Evolutionary conservation across 495 filamentous ascomycete species (phyloP).

Genomic region (Talaromyces wortmannii): DNA sequence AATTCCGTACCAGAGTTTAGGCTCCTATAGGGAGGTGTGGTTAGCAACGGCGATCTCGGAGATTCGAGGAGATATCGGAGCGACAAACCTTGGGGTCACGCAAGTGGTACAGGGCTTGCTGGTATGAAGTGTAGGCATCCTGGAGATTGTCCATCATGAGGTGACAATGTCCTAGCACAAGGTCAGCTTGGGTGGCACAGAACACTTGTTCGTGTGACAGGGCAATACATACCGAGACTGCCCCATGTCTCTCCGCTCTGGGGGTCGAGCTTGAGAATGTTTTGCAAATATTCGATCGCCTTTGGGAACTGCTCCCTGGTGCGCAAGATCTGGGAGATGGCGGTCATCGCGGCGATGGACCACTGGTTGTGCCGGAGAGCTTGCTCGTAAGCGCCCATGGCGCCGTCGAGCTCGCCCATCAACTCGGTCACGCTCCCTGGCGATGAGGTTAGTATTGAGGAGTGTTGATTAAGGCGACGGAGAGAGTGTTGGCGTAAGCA

Average conservation of each 20-base stretch:
- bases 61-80: not conserved
- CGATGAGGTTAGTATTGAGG: not conserved
- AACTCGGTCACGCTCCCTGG: constrained; percentile 80
- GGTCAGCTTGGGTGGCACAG: constrained; percentile 7
- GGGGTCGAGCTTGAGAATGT: constrained; percentile 81
- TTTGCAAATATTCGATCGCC: constrained; percentile 87
- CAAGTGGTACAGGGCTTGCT: constrained; percentile 89
- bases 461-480: not conserved
- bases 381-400: constrained; percentile 80
- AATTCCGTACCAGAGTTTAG: constrained; percentile 98
- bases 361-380: constrained; percentile 81
- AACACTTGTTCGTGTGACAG: constrained; percentile 4
- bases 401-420: constrained; percentile 82
- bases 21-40: constrained; percentile 55
- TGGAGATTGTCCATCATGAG: constrained; percentile 99
- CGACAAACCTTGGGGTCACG: constrained; percentile 81
- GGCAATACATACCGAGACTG: constrained; percentile 60
- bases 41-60: not conserved
- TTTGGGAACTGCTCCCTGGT: constrained; percentile 91
- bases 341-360: constrained; percentile 90
- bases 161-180: constrained; percentile 72
- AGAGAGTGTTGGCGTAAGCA: not conserved
- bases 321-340: constrained; percentile 83
- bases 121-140: constrained; percentile 96
- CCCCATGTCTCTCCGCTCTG: constrained; percentile 96